Percentiles rank a stretch among this genome's conserved stretches.
Conservation (phyloP, 768 basidiomycete genomes). For the Suillus paluster region DNA sequence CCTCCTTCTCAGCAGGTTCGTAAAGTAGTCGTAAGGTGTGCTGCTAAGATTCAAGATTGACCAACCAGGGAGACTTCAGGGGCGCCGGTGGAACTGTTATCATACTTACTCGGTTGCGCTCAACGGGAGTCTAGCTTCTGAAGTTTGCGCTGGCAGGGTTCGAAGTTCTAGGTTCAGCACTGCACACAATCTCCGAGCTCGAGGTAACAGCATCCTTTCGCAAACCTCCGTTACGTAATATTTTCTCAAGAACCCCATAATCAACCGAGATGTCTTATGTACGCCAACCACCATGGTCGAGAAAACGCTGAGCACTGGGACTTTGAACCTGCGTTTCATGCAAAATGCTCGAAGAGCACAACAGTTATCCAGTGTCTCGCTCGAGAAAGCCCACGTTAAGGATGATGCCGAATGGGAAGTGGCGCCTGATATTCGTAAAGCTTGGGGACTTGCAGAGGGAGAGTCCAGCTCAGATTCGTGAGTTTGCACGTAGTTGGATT, state of each 20-base stretch:
- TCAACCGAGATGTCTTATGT: not conserved
- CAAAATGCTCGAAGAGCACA: conserved; percentile 67
- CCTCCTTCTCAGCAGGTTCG: not conserved
- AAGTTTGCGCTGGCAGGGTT: not conserved
- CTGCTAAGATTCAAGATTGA: not conserved
- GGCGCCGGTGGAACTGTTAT: too few species aligned
- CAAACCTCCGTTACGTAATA: conserved; percentile 2
- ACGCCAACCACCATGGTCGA: conserved; percentile 25
- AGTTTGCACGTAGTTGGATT: conserved; percentile 10
- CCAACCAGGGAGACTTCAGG: not conserved
- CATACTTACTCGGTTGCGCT: not conserved
- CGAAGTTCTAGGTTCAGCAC: not conserved
- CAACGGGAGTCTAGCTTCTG: not conserved
- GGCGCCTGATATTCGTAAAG: conserved; percentile 51
- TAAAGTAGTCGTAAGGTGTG: not conserved
- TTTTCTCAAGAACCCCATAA: conserved; percentile 5
- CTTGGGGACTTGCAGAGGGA: conserved; percentile 45
- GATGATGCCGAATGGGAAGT: conserved; percentile 74
- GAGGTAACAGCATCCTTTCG: too few species aligned
- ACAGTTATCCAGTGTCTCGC: conserved; percentile 51
- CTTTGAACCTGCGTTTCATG: conserved; percentile 73
- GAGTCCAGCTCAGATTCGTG: conserved; percentile 11
- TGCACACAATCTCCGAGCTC: too few species aligned
- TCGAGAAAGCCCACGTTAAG: conserved; percentile 56
- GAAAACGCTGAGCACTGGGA: conserved; percentile 64